These are phyloP conservation scores for Solanum sparsipilum DNA, from an alignment of 257 asterid genomes.

Conservation along the genomic window DNA sequence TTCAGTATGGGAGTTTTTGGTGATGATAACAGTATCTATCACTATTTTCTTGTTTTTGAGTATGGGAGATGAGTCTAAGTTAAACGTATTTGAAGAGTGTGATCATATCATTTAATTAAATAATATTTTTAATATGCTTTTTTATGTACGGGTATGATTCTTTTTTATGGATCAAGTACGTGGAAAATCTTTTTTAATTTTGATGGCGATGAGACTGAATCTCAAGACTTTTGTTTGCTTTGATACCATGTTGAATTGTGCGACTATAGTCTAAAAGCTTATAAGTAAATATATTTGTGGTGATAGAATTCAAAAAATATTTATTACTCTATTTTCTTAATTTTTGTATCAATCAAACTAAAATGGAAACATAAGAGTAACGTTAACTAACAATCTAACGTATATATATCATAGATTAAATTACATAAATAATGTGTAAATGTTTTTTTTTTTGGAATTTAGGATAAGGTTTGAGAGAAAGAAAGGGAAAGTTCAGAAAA, in stretches of 20 bases:
- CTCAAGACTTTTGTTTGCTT: too few relatives aligned
- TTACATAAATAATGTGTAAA: not conserved
- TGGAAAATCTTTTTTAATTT: too few relatives aligned
- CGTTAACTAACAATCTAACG: not conserved
- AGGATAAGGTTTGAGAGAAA: not conserved
- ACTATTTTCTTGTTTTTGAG: not conserved
- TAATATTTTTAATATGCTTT: accelerated
- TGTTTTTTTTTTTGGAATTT: not conserved
- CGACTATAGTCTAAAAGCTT: too few relatives aligned
- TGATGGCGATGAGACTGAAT: accelerated
- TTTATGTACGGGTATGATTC: accelerated
- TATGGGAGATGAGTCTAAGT: not conserved
- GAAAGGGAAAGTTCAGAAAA: not conserved
- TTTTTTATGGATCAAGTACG: too few relatives aligned
- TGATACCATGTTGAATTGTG: not conserved
- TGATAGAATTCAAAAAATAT: not conserved
- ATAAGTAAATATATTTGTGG: too few relatives aligned
- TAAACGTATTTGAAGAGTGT: accelerated
- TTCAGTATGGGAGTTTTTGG: not conserved
- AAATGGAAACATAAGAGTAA: not conserved
- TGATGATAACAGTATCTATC: not conserved
- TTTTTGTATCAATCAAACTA: not conserved
- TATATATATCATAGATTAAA: not conserved
- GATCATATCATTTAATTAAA: accelerated
- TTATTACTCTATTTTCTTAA: not conserved